Evolutionary conservation across 371 early-diverging fungal genomes (phyloP).

Genomic region (Lichtheimia corymbifera): DNA sequence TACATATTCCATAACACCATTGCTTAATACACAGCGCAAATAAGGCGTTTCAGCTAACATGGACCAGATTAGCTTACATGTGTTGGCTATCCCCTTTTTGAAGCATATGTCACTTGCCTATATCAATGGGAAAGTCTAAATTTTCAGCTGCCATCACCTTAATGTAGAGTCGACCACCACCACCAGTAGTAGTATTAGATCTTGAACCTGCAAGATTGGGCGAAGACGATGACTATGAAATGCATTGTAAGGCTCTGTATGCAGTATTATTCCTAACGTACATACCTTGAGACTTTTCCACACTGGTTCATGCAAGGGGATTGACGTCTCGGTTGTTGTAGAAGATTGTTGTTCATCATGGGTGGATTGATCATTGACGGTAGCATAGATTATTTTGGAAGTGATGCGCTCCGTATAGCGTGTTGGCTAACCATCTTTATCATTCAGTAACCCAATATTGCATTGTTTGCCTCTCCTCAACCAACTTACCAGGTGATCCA

Average conservation of each 20-base stretch:
- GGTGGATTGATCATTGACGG: neutral
- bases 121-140: constrained; percentile 34
- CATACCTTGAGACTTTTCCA: neutral
- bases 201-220: too few relatives aligned
- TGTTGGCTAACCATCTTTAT: neutral
- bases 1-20: constrained; percentile 11
- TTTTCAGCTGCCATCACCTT: constrained; percentile 26
- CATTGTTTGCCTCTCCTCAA: too few relatives aligned
- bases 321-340: neutral
- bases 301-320: neutral
- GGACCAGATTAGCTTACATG: neutral
- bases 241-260: too few relatives aligned
- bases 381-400: neutral
- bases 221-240: too few relatives aligned
- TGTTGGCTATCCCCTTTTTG: neutral
- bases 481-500: too few relatives aligned
- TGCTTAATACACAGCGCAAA: constrained; percentile 15
- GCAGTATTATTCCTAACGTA: too few relatives aligned
- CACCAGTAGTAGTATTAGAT: neutral
- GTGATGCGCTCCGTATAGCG: neutral
- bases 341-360: neutral
- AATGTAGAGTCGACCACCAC: constrained; percentile 19
- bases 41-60: constrained; percentile 12
- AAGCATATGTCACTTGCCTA: constrained; percentile 18
- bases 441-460: too few relatives aligned